A percentile compares a stretch with the other conserved stretches of the same genome.
These are phyloP conservation scores for Irineochytrium annulatum DNA, from an alignment of 192 early-diverging fungal species.

Conservation along the genomic window DNA sequence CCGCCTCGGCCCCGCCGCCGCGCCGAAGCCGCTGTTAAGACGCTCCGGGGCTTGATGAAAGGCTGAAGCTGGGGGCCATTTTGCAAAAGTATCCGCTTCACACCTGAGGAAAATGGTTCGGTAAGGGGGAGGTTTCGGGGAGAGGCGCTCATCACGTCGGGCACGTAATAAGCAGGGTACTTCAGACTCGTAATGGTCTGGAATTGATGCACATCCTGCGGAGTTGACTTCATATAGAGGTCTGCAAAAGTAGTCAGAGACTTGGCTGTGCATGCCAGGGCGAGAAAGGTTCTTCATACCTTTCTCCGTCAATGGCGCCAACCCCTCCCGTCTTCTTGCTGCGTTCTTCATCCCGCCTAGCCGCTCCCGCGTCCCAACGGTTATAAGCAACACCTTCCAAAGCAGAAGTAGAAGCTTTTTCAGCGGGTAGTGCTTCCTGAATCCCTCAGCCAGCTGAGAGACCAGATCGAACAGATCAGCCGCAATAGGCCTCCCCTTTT, in stretches of 20 bases:
- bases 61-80: too few species aligned
- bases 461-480: constrained; percentile 67
- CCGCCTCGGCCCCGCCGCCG: too few species aligned
- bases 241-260: constrained; percentile 14
- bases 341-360: constrained; percentile 47
- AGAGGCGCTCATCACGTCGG: constrained; percentile 7
- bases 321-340: constrained; percentile 44
- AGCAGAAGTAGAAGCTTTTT: constrained; percentile 69
- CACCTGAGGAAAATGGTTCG: constrained; percentile 23
- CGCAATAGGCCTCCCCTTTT: constrained; percentile 18
- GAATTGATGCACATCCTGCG: constrained; percentile 58
- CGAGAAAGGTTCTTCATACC: background rate
- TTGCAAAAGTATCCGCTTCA: constrained; percentile 21
- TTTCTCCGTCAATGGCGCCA: constrained; percentile 30
- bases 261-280: background rate
- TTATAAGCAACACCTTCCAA: constrained; percentile 64
- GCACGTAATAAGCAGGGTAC: constrained; percentile 59
- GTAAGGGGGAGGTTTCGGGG: constrained; percentile 21
- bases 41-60: too few species aligned
- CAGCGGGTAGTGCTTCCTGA: constrained; percentile 64
- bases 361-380: constrained; percentile 52
- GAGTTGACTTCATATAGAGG: constrained; percentile 51
- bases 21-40: too few species aligned
- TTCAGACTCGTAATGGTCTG: constrained; percentile 51
- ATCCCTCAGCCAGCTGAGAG: constrained; percentile 61